Evolutionary conservation across 352 stramenopile genomes (phyloP).

Genomic region (Hyaloperonospora brassicae): DNA sequence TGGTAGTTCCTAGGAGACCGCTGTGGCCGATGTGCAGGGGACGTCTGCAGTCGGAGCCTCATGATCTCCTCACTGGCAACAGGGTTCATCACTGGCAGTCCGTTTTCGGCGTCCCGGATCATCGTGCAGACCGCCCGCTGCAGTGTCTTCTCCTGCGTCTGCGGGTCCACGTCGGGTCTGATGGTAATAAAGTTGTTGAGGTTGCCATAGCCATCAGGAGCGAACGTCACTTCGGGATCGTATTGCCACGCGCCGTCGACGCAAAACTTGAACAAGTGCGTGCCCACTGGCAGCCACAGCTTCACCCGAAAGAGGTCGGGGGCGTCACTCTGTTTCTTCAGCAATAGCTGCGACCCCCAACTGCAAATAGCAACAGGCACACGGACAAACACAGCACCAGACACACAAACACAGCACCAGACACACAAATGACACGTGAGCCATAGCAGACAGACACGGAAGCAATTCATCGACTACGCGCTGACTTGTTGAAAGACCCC

Average conservation of each 20-base stretch:
- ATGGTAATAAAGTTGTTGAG: conserved; percentile 84
- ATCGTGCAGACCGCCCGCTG: conserved; percentile 64
- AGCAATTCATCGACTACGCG: not conserved
- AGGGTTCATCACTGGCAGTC: conserved; percentile 68
- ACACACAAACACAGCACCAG: not conserved
- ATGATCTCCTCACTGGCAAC: conserved; percentile 49
- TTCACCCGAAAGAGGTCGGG: conserved; percentile 26
- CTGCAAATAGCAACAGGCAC: conserved; percentile 19
- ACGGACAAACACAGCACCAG: no score
- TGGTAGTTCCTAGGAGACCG: conserved; percentile 13
- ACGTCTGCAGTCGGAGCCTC: conserved; percentile 52
- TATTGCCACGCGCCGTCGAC: conserved; percentile 79
- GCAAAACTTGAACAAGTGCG: conserved; percentile 75
- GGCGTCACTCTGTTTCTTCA: conserved; percentile 28
- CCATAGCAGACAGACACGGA: not conserved
- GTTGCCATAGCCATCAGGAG: conserved; percentile 78
- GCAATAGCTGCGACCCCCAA: conserved; percentile 69
- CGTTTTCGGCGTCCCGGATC: conserved; percentile 42
- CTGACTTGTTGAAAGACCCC: conserved; percentile 77
- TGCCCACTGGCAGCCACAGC: conserved; percentile 57
- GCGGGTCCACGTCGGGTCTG: conserved; percentile 17
- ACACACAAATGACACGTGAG: not conserved
- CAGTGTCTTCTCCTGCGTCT: conserved; percentile 37
- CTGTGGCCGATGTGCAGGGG: conserved; percentile 25
- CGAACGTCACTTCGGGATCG: conserved; percentile 75